A percentile compares a stretch with the other conserved stretches of the same genome.
Conservation (phyloP, 192 early-diverging fungal genomes). For the Coemansia reversa region DNA sequence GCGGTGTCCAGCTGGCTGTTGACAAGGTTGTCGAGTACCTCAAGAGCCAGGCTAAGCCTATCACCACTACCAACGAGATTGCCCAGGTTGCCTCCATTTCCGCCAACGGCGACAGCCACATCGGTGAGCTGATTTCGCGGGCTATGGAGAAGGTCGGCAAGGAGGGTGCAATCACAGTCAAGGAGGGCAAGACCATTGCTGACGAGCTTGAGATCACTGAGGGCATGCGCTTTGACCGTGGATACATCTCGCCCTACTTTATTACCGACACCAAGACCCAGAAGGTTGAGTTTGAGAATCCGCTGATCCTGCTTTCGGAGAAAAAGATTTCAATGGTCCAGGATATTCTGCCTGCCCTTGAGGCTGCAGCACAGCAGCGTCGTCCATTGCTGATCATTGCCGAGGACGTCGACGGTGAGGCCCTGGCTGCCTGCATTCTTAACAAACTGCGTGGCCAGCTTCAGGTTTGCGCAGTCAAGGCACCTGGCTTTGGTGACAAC, state of each 20-base stretch:
- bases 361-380: slow-evolving; percentile 90
- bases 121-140: slow-evolving; percentile 94
- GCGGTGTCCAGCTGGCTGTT: slow-evolving; percentile 91
- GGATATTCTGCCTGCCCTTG: slow-evolving; percentile 95
- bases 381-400: slow-evolving; percentile 97
- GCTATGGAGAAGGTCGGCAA: slow-evolving; percentile 99
- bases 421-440: slow-evolving; percentile 97
- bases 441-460: slow-evolving; percentile 99
- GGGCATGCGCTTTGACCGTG: slow-evolving; percentile 99
- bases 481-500: slow-evolving; percentile 99
- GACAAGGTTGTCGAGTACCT: slow-evolving; percentile 92
- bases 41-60: slow-evolving; percentile 83
- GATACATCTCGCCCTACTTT: slow-evolving; percentile 99
- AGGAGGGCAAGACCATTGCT: slow-evolving; percentile 99
- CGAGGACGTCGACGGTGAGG: slow-evolving; percentile 99
- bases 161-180: slow-evolving; percentile 99
- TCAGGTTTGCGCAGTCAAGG: slow-evolving; percentile 96
- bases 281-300: slow-evolving; percentile 99
- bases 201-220: slow-evolving; percentile 99
- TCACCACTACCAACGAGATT: slow-evolving; percentile 95
- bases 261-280: slow-evolving; percentile 98
- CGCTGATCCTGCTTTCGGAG: slow-evolving; percentile 95
- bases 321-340: slow-evolving; percentile 96
- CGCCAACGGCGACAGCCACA: slow-evolving; percentile 97
- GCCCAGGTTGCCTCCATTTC: slow-evolving; percentile 99